Percentiles rank a stretch among this genome's conserved stretches.
Evolutionary conservation across 140 eudicot species (phyloP).

Genomic region (Ambrosia hybrid): DNA sequence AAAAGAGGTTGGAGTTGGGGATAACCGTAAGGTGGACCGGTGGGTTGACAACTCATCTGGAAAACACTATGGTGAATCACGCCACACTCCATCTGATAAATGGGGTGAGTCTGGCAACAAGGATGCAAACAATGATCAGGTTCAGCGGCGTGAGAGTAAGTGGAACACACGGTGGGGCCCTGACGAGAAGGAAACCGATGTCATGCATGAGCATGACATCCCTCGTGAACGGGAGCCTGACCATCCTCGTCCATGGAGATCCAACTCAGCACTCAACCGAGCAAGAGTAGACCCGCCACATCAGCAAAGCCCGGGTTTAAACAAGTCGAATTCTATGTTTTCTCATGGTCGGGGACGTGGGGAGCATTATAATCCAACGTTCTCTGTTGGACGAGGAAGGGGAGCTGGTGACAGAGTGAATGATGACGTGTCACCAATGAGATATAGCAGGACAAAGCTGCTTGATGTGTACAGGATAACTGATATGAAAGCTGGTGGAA

Average conservation of each 20-base stretch:
- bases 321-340: constrained; percentile 54
- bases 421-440: constrained; percentile 46
- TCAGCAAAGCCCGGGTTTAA: constrained; percentile 48
- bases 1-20: constrained; percentile 51
- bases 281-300: constrained; percentile 64
- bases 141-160: constrained; percentile 75
- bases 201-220: constrained; percentile 33
- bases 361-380: constrained; percentile 47
- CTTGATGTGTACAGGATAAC: constrained; percentile 76
- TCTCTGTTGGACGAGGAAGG: constrained; percentile 69
- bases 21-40: constrained; percentile 69
- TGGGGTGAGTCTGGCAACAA: constrained; percentile 64
- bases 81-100: constrained; percentile 60
- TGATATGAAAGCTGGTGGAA: constrained; percentile 45
- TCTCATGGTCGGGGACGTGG: constrained; percentile 80
- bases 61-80: constrained; percentile 64
- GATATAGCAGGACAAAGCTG: constrained; percentile 74
- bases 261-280: constrained; percentile 58
- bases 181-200: constrained; percentile 59
- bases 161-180: constrained; percentile 98
- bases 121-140: constrained; percentile 58
- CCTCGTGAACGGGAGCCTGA: constrained; percentile 67
- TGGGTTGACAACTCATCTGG: constrained; percentile 63
- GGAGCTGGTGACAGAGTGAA: constrained; percentile 40
- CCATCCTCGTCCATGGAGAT: constrained; percentile 83